These are phyloP conservation scores for Rhododendron simsii DNA, from an alignment of 148 eudicot genomes.

Conservation along the genomic window DNA sequence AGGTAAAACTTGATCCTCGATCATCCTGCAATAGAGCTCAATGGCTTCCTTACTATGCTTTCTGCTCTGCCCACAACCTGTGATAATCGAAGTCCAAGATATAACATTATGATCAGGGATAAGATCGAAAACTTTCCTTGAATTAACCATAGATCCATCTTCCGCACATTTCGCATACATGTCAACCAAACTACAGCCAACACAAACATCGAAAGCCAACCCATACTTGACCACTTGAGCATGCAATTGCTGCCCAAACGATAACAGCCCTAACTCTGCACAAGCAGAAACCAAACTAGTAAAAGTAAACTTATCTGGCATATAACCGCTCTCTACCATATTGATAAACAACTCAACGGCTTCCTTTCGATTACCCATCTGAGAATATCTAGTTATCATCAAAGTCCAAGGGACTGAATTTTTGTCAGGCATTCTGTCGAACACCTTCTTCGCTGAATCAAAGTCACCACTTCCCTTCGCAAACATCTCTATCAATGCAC, in stretches of 20 bases:
- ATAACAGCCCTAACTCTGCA: constrained; percentile 33
- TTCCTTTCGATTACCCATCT: constrained; percentile 31
- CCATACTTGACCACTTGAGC: constrained; percentile 39
- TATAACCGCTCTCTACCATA: constrained; percentile 41
- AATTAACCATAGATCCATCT: constrained; percentile 26
- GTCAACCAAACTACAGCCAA: constrained; percentile 61
- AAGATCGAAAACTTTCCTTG: background rate
- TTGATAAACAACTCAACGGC: constrained; percentile 46
- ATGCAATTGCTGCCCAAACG: constrained; percentile 49
- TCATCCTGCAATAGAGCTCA: no score
- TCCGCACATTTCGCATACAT: constrained; percentile 54
- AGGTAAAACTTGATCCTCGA: no score
- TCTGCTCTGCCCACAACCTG: no score
- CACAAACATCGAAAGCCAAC: constrained; percentile 41
- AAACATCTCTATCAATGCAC: constrained; percentile 62
- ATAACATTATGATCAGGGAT: constrained; percentile 45
- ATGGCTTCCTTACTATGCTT: no score
- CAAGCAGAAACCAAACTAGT: constrained; percentile 37
- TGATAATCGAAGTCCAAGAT: constrained; percentile 52
- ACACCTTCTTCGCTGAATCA: constrained; percentile 48
- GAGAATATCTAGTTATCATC: constrained; percentile 55
- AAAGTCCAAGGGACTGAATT: constrained; percentile 54
- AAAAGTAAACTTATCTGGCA: background rate
- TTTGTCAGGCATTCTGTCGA: constrained; percentile 59
- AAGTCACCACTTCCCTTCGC: constrained; percentile 42